Evolutionary conservation across 2,329 filamentous ascomycete genomes (phyloP), one percentile per base, ranked within the genome.

Genomic region (Huntiella moniliformis): DNA sequence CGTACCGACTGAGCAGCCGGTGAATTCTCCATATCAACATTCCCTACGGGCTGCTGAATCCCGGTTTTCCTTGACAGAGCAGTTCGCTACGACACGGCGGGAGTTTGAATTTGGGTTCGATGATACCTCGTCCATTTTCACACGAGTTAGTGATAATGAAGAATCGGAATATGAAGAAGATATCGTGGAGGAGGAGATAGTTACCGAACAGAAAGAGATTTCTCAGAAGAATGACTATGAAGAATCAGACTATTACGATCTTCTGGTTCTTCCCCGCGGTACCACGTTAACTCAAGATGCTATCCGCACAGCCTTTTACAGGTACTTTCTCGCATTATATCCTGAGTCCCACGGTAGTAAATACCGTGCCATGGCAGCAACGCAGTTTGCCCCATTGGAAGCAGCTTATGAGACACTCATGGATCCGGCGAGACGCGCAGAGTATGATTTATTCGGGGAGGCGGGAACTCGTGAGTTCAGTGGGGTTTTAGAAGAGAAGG

Each of bases 31-130:
- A 8, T 49, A 49, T 22, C 47, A 49, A 32, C 28, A 38, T 31
- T 45, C 43, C 6, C 38, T 63, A 38, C 58, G 61, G 22, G 58
- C 61, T 28, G 56, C 56, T n/a, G 57, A 58, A 10, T 68, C 65
- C 18, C 63, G 65, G 39, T 65, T 63, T 55, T 69, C 67, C 2
- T 57, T 69, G 40, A 62, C 60, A 39, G 64, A 68, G 38, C 65
- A 69, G 46, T 70, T 69, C 48, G 65, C 67, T 15, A 56, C 63
- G 33, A 69, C 67, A 4, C 57, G 64, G 31, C 59, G 58, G 41
- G 66, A 68, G 49, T 64, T 63, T 42, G 65, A 67, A 41, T 65
- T 68, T 44, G 66, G 60, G 52, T 66, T 65, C 46, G 67, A 69
- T 52, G 67, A 69, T 50, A 61, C 57, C 15, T 66, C 63, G 36